phyloP scores from a whole-genome alignment of 2,329 filamentous ascomycete genomes.

The Trichoderma lentiforme region DNA sequence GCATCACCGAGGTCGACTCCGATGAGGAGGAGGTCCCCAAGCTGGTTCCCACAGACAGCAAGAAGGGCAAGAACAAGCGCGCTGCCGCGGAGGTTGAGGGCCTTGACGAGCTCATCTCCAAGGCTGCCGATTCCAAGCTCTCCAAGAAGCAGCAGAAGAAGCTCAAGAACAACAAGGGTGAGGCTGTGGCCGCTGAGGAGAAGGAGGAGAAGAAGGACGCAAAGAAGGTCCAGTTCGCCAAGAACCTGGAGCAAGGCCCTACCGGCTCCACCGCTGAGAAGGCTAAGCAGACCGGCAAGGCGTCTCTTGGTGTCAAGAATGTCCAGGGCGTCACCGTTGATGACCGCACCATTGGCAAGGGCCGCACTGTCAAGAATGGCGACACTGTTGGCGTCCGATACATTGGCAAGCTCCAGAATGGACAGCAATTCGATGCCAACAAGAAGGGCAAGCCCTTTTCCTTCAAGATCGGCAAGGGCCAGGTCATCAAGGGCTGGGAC shows the following conservation, averaged over 20 bases:
- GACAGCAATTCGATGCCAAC: slow-evolving; percentile 96
- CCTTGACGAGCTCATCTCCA: slow-evolving; percentile 83
- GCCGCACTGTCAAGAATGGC: slow-evolving; percentile 82
- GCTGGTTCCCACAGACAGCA: slow-evolving; percentile 48
- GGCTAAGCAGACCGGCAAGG: slow-evolving; percentile 40
- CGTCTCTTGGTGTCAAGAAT: slow-evolving; percentile 66
- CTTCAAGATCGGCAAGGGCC: slow-evolving; percentile 90
- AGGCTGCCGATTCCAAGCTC: slow-evolving; percentile 71
- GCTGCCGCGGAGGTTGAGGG: slow-evolving; percentile 69
- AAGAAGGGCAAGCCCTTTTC: slow-evolving; percentile 98
- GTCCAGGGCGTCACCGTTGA: slow-evolving; percentile 90
- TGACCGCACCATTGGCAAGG: slow-evolving; percentile 88
- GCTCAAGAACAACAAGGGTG: slow-evolving; percentile 96
- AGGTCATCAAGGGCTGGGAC: slow-evolving; percentile 99
- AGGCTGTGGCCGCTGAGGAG: slow-evolving; percentile 65
- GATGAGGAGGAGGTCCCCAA: slow-evolving; percentile 74
- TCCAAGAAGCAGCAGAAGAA: slow-evolving; percentile 99
- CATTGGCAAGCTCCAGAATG: slow-evolving; percentile 93
- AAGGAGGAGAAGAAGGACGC: slow-evolving; percentile 62
- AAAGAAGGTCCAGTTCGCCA: slow-evolving; percentile 98
- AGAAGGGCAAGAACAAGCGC: slow-evolving; percentile 92
- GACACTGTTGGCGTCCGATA: slow-evolving; percentile 93
- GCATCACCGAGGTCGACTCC: slow-evolving; percentile 77
- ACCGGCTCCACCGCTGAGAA: slow-evolving; percentile 64
- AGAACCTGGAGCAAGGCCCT: slow-evolving; percentile 96